phyloP scores from a whole-genome alignment of 306 rosid genomes.

The Sicyos edulis region DNA sequence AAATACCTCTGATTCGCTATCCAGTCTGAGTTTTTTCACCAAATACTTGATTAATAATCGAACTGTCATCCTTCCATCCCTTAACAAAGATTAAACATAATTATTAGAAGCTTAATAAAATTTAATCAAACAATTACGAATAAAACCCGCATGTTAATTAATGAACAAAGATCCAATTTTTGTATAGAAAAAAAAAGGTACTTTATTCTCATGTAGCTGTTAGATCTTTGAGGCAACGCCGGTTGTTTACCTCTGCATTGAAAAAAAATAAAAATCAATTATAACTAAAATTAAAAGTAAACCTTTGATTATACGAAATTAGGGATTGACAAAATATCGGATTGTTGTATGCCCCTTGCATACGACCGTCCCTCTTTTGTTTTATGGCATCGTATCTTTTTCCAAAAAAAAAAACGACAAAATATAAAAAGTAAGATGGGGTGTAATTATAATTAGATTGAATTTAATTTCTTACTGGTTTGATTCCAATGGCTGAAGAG shows the following conservation, averaged over 20 bases:
- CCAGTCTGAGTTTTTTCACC: constrained; percentile 70
- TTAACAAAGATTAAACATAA: constrained; percentile 18
- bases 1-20: constrained; percentile 88
- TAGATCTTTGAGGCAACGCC: constrained; percentile 76
- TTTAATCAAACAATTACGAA: neutral
- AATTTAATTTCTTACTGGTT: constrained; percentile 53
- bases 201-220: constrained; percentile 92
- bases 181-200: constrained; percentile 17
- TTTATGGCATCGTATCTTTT: too few relatives aligned
- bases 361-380: too few relatives aligned
- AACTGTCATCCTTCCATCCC: constrained; percentile 96
- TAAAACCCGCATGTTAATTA: neutral
- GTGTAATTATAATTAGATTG: constrained; percentile 11
- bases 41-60: constrained; percentile 83
- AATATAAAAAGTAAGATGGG: neutral
- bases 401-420: too few relatives aligned
- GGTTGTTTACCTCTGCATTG: constrained; percentile 73
- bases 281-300: neutral
- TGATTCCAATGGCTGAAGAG: constrained; percentile 61
- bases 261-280: neutral
- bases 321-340: too few relatives aligned
- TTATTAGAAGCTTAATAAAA: neutral
- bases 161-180: neutral
- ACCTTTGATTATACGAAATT: neutral
- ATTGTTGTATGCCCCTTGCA: too few relatives aligned